These are phyloP conservation scores for Meripilus lineatus DNA, from an alignment of 1,284 basidiomycete species.

Conservation along the genomic window DNA sequence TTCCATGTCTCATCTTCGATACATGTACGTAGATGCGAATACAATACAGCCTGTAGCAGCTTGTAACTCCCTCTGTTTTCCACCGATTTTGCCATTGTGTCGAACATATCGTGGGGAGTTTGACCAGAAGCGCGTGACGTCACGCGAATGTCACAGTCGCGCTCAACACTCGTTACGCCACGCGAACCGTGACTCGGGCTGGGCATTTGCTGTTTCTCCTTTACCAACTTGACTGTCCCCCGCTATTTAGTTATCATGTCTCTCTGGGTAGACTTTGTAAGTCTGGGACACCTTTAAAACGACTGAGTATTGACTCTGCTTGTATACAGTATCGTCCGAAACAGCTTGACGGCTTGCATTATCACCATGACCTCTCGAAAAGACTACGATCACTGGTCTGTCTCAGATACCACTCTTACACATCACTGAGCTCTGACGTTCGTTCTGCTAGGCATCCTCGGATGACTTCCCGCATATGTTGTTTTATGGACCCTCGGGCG, in stretches of 20 bases:
- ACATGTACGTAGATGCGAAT: too few relatives aligned
- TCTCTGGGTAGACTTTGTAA: slow-evolving; percentile 85
- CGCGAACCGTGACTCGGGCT: not conserved
- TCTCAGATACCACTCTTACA: slow-evolving; percentile 6
- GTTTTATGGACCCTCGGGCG: slow-evolving; percentile 96
- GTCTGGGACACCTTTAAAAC: slow-evolving; percentile 11
- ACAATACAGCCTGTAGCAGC: too few relatives aligned
- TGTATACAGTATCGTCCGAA: slow-evolving; percentile 76
- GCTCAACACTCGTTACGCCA: too few relatives aligned
- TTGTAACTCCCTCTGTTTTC: too few relatives aligned
- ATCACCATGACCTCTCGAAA: slow-evolving; percentile 79
- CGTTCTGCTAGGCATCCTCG: slow-evolving; percentile 59
- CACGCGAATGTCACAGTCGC: slow-evolving; percentile 1
- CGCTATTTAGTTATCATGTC: slow-evolving; percentile 49
- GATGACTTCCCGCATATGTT: slow-evolving; percentile 98
- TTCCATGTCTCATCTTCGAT: too few relatives aligned
- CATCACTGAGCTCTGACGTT: not conserved
- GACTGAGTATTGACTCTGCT: slow-evolving; percentile 1
- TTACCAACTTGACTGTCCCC: not conserved
- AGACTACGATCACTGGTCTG: slow-evolving; percentile 78
- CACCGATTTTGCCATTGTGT: too few relatives aligned
- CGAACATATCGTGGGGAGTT: not conserved
- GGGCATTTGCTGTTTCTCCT: not conserved
- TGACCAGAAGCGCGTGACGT: slow-evolving; percentile 7
- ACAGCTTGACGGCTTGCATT: slow-evolving; percentile 82